phyloP scores from a whole-genome alignment of 208 protist genomes.

The Wallacemonas collosoma region DNA sequence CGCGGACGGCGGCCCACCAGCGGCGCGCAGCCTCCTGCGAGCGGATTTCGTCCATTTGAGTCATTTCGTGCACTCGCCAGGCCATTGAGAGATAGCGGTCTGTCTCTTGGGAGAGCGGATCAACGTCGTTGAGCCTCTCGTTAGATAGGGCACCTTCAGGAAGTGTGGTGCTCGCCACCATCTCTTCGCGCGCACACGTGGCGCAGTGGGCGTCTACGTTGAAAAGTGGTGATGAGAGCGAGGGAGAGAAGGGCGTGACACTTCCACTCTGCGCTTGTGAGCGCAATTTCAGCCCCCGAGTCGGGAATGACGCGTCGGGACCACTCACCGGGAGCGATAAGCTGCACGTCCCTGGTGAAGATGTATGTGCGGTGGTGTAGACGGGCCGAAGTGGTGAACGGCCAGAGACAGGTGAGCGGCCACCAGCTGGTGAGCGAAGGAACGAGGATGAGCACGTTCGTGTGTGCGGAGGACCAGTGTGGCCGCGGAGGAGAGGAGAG shows the following conservation, averaged over 20 bases:
- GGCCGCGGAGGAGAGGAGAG: not conserved
- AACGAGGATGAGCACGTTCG: not conserved
- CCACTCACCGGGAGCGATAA: not conserved
- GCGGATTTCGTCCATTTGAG: no score
- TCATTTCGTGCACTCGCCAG: not conserved
- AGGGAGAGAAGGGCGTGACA: not conserved
- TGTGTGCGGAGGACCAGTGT: not conserved
- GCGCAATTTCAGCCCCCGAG: constrained; percentile 2
- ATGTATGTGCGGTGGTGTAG: not conserved
- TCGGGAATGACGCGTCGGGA: not conserved
- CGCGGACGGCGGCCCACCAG: not conserved
- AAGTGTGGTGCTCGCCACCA: no score
- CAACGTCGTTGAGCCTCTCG: not conserved
- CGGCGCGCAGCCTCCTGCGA: not conserved
- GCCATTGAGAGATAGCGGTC: not conserved
- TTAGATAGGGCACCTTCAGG: no score
- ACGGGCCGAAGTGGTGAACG: not conserved
- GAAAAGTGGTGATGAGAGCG: not conserved
- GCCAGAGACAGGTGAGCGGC: not conserved
- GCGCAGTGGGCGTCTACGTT: not conserved
- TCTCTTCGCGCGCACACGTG: not conserved
- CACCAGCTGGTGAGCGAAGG: not conserved
- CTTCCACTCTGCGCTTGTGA: not conserved
- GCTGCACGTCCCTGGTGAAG: not conserved
- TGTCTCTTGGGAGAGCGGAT: not conserved